Base-by-base conservation (phyloP, 164 flowering plant genomes). In the Pachysandra terminalis region DNA sequence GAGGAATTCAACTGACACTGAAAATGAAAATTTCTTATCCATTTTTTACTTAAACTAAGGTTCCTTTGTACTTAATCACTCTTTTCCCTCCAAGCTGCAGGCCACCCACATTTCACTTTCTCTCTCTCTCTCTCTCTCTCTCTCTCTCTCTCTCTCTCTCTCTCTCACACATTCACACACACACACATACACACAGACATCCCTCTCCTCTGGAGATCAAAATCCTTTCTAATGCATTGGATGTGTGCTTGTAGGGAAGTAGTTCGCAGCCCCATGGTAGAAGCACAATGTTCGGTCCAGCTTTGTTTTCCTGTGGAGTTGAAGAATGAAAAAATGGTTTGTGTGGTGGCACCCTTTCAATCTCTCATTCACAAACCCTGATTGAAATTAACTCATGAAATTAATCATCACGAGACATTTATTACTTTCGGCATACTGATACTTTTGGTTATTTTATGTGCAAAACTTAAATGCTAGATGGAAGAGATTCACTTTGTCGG, bases 271-370 rank as follows among this genome's bases (percentile, higher is more conserved):
- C 93, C 97, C 28, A 94, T 94, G 98, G 97, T 91, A 60, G 96
- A 94, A 83, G 96, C 89, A 68, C 97, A 94, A 72, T 91, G 98
- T 75, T 91, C 87, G 0, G 98, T 94, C 55, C 97, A 88, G 86
- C 70, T 94, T 67, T 82, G 93, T 70, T 94, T 94, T 83, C 98
- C 98, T 45, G 93, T 91, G 61, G 89, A 84, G 77, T 81, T 94
- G 77, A 90, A 85, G 75, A 86, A 87, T 81, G 93, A 81, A 74
- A 72, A 79, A 57, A 90, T 88, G 96, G 98, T 94, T 37, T 52
- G 74, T 74, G 48, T 21, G 51, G 37, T n/a, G n/a, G n/a, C n/a
- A n/a, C n/a, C n/a, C 62, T 40, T 66, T n/a, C 49, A n/a, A 60
- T 53, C n/a, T 48, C 17, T 67, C n/a, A 1, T 45, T 63, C 37